A percentile compares a stretch with the other conserved stretches of the same genome.
phyloP scores from a whole-genome alignment of 179 eudicot genomes.

The Carnegiea gigantea region DNA sequence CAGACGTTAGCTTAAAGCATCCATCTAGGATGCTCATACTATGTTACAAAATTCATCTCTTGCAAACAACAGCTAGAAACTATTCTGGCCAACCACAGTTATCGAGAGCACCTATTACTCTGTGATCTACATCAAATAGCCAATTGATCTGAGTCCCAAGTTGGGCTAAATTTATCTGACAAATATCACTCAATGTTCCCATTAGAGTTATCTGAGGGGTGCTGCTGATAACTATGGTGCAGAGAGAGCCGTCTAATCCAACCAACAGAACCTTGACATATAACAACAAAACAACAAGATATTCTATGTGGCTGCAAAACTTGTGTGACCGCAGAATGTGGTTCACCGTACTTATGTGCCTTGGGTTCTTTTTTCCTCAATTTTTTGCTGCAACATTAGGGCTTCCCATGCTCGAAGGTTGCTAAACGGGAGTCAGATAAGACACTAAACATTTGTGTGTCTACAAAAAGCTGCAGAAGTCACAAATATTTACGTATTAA shows the following conservation, averaged over 20 bases:
- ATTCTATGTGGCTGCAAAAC: slow-evolving; percentile 14
- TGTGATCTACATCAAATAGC: background rate
- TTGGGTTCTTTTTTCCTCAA: background rate
- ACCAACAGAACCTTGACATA: slow-evolving; percentile 4
- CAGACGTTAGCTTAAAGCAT: background rate
- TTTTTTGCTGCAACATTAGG: slow-evolving; percentile 10
- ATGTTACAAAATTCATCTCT: slow-evolving; percentile 32
- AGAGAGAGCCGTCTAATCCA: background rate
- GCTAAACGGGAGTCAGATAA: slow-evolving; percentile 76
- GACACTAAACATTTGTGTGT: slow-evolving; percentile 88
- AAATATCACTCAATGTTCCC: background rate
- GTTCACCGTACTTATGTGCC: slow-evolving; percentile 8
- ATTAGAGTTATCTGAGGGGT: background rate
- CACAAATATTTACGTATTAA: slow-evolving; percentile 12
- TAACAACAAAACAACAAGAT: slow-evolving; percentile 12
- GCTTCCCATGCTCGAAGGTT: slow-evolving; percentile 53
- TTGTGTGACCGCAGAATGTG: background rate
- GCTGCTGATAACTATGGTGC: background rate
- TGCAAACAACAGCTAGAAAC: slow-evolving; percentile 14
- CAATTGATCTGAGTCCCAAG: background rate
- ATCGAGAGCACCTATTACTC: background rate
- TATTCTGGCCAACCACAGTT: background rate
- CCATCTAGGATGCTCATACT: slow-evolving; percentile 14
- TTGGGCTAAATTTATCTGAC: background rate
- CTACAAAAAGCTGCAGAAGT: slow-evolving; percentile 77